Percentiles rank a stretch among this genome's conserved stretches.
These are phyloP conservation scores for Pistacia vera DNA, from an alignment of 345 rosid genomes.

Conservation along the genomic window DNA sequence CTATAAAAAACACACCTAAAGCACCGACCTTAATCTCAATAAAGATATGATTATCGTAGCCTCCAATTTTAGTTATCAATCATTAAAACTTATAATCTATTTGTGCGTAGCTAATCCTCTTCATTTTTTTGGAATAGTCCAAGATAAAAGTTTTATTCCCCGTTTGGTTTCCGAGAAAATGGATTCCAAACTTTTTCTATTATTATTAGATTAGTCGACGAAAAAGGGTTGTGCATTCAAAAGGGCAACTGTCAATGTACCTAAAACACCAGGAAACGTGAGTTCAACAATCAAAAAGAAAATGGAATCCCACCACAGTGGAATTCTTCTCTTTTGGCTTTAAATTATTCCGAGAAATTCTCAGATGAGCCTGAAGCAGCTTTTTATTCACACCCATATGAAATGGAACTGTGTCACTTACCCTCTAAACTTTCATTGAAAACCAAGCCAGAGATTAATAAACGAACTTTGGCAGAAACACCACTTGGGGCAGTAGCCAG, in stretches of 20 bases:
- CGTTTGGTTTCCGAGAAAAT: slow-evolving; percentile 24
- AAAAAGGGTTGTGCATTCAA: background rate
- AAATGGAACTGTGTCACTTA: no score
- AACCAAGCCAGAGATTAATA: background rate
- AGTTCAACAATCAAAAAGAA: slow-evolving; percentile 19
- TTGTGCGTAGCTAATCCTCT: no score
- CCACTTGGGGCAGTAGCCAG: background rate
- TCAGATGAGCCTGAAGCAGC: slow-evolving; percentile 9
- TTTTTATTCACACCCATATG: background rate
- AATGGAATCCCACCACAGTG: slow-evolving; percentile 28
- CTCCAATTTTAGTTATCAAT: slow-evolving; percentile 9
- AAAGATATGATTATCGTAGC: background rate
- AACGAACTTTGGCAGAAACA: background rate
- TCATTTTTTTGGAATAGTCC: background rate
- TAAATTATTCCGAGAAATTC: slow-evolving; percentile 35
- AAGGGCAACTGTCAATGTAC: slow-evolving; percentile 20
- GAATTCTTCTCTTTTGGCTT: slow-evolving; percentile 33
- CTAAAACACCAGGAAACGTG: slow-evolving; percentile 21
- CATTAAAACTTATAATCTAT: slow-evolving; percentile 14
- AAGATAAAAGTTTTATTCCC: background rate
- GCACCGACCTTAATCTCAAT: background rate
- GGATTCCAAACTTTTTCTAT: slow-evolving; percentile 16
- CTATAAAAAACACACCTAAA: background rate
- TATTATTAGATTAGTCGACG: background rate
- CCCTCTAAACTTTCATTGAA: background rate